phyloP scores from a whole-genome alignment of 805 yeast genomes.

The Schizosaccharomyces pombe region DNA sequence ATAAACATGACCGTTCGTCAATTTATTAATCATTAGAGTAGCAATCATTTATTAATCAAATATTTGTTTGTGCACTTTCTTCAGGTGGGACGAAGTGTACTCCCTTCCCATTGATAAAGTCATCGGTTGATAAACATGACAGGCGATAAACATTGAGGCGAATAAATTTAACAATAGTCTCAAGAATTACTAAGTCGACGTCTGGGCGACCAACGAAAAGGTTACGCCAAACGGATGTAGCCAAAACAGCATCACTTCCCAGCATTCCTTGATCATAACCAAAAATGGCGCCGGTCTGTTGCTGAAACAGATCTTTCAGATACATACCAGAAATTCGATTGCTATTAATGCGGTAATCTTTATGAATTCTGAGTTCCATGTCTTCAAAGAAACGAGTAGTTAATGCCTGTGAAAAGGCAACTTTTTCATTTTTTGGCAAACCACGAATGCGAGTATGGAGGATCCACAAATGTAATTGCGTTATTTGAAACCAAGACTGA shows the following conservation, averaged over 20 bases:
- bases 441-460: slow-evolving; percentile 87
- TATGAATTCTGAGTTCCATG: slow-evolving; percentile 62
- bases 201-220: slow-evolving; percentile 55
- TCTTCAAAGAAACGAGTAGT: slow-evolving; percentile 77
- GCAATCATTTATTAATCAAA: background rate
- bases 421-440: slow-evolving; percentile 73
- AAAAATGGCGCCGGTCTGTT: slow-evolving; percentile 67
- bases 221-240: slow-evolving; percentile 39
- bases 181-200: slow-evolving; percentile 24
- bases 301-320: slow-evolving; percentile 73
- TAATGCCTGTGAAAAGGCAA: slow-evolving; percentile 72
- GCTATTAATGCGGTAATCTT: slow-evolving; percentile 64
- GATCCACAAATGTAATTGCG: slow-evolving; percentile 80
- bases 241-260: slow-evolving; percentile 22
- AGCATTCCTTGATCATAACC: slow-evolving; percentile 76
- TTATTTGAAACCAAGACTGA: slow-evolving; percentile 90
- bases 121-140: slow-evolving; percentile 32
- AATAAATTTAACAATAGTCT: background rate
- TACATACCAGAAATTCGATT: slow-evolving; percentile 66
- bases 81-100: background rate
- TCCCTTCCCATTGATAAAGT: background rate
- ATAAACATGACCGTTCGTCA: too few relatives aligned
- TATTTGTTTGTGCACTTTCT: background rate
- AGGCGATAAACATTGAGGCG: slow-evolving; percentile 19
- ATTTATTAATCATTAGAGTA: too few relatives aligned